A percentile compares a stretch with the other conserved stretches of the same genome.
phyloP scores from a whole-genome alignment of 2,329 filamentous ascomycete species.

The Mycosphaerella arachidis region DNA sequence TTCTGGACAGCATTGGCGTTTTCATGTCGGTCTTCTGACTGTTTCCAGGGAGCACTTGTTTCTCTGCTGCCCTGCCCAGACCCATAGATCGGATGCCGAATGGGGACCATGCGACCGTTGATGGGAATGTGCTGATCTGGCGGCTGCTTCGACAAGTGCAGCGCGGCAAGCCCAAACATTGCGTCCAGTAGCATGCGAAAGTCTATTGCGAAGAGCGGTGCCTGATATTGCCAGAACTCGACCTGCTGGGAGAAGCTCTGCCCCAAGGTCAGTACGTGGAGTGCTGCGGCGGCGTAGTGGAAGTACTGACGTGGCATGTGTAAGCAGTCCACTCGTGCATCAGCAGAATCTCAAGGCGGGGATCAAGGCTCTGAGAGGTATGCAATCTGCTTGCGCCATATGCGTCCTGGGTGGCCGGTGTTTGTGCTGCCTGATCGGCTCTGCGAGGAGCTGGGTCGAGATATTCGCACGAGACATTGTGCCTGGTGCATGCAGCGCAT shows the following conservation, averaged over 20 bases:
- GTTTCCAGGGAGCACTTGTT: background rate
- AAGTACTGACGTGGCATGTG: conserved; percentile 11
- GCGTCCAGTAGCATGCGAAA: conserved; percentile 23
- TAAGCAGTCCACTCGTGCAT: conserved; percentile 29
- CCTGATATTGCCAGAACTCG: conserved; percentile 26
- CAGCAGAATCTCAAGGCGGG: conserved; percentile 21
- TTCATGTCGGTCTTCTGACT: conserved; percentile 3
- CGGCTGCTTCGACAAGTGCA: conserved; percentile 21
- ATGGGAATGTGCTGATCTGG: conserved; percentile 14
- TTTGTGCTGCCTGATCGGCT: conserved; percentile 2
- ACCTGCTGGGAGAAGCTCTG: conserved; percentile 20
- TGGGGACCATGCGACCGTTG: conserved; percentile 15
- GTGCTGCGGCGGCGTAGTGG: background rate
- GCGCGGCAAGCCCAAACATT: conserved; percentile 25
- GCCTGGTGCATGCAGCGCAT: conserved; percentile 23
- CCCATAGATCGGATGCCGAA: conserved; percentile 7
- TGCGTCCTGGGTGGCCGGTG: background rate
- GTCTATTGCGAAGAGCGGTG: conserved; percentile 24
- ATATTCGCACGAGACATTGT: conserved; percentile 25
- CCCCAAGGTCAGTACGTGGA: background rate
- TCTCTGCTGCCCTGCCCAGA: background rate
- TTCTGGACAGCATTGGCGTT: background rate
- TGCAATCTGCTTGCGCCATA: background rate
- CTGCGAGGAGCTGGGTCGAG: conserved; percentile 16
- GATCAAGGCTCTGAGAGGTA: conserved; percentile 9